Evolutionary conservation across 1,139 yeast genomes (phyloP), one percentile per base, ranked within the genome.

Genomic region (Magnusiomyces sp.): DNA sequence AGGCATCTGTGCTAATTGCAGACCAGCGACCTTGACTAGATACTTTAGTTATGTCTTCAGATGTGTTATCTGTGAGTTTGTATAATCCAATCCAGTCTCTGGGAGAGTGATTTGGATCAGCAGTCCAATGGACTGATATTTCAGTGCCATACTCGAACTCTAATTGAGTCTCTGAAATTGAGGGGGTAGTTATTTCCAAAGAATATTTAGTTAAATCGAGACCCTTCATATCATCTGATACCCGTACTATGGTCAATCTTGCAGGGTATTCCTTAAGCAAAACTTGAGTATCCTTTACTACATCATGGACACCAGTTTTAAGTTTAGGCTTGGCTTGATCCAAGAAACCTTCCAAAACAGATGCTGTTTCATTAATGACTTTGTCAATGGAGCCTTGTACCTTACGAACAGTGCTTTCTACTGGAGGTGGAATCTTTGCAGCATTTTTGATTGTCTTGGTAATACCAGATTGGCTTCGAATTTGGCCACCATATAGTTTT

Each of bases 21-120:
- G 73, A 63, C 95, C 95, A 86, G 58, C 85, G 79, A 9, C 87
- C 87, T 31, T 76, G 67, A 13, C 92, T 81, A 13, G 88, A 73
- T 20, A 81, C 70, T 43, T 76, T 69, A 0, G 95, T 85, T 47
- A 73, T 75, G 42, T 74, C 75, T 49, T 80, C 71, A 9, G 85
- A 78, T 43, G 72, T 71, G 19, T 87, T 80, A 56, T 79, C 85
- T 20, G 78, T 71, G 17, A 83, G 75, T 51, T 77, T 78, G 67
- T 86, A 87, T 45, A 86, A 68, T 0, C 94, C 95, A 56, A 86
- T 76, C 95, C 95, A 86, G 62, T 85, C 94, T 46, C 71, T 73
- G 3, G 60, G 56, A 31, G 70, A 58, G 49, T 70, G 73, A 16
- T 64, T 63, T 5, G 64, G 64, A 9, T 87, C 87, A 0, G 83